phyloP scores from a whole-genome alignment of 129 eudicot genomes.

The Artemisia argyi region DNA sequence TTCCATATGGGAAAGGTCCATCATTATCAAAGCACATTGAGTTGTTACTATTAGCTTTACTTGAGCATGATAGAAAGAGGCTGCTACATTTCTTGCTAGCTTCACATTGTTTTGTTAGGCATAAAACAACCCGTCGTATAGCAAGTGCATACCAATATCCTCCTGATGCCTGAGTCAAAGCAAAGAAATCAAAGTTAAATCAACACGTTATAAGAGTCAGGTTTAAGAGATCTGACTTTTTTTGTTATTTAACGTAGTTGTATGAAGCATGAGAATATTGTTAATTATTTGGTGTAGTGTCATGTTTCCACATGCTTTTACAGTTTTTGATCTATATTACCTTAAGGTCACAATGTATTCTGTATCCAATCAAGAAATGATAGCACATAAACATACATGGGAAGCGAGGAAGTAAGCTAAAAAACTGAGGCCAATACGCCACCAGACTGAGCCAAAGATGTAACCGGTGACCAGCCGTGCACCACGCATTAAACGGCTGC shows the following conservation, averaged over 20 bases:
- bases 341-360: neutral
- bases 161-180: constrained; percentile 38
- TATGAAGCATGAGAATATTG: too few relatives aligned
- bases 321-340: too few relatives aligned
- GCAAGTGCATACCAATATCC: constrained; percentile 57
- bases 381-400: constrained; percentile 35
- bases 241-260: too few relatives aligned
- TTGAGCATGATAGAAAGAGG: constrained; percentile 39
- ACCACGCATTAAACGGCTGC: constrained; percentile 44
- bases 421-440: constrained; percentile 54
- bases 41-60: constrained; percentile 27
- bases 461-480: constrained; percentile 53
- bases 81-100: constrained; percentile 26
- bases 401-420: constrained; percentile 57
- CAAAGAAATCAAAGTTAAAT: neutral
- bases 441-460: constrained; percentile 64
- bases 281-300: too few relatives aligned
- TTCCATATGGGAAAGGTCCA: constrained; percentile 47
- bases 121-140: constrained; percentile 39
- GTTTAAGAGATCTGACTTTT: too few relatives aligned
- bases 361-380: neutral
- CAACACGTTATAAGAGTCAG: neutral
- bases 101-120: constrained; percentile 45
- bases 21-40: constrained; percentile 41
- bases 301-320: too few relatives aligned